phyloP scores from a whole-genome alignment of 1,284 basidiomycete species.

The Ceratorhiza oryzae-sativae region DNA sequence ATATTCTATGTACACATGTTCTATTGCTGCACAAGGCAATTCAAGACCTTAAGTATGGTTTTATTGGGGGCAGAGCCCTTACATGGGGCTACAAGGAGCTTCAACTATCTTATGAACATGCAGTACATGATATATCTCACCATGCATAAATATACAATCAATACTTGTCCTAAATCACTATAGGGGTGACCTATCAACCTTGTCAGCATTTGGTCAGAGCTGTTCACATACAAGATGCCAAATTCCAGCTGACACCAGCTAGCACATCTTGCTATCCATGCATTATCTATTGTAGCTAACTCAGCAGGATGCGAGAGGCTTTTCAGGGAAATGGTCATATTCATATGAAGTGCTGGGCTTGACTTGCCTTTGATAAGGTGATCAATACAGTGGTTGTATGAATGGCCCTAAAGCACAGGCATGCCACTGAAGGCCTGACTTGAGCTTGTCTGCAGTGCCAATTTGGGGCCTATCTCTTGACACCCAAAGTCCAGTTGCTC shows the following conservation, averaged over 20 bases:
- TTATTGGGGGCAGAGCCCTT: too few relatives aligned
- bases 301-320: slow-evolving; percentile 45
- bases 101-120: neutral
- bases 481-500: too few relatives aligned
- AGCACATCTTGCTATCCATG: slow-evolving; percentile 44
- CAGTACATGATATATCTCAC: neutral
- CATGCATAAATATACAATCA: too few relatives aligned
- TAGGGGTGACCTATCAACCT: slow-evolving; percentile 4
- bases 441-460: slow-evolving; percentile 31
- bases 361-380: slow-evolving; percentile 40
- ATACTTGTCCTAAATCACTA: neutral
- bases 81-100: slow-evolving; percentile 15
- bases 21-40: too few relatives aligned
- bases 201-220: slow-evolving; percentile 1
- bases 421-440: slow-evolving; percentile 32
- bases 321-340: slow-evolving; percentile 45
- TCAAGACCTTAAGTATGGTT: too few relatives aligned
- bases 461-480: slow-evolving; percentile 28
- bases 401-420: slow-evolving; percentile 37
- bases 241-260: slow-evolving; percentile 43
- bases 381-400: slow-evolving; percentile 44
- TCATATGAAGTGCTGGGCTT: slow-evolving; percentile 45
- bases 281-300: slow-evolving; percentile 45
- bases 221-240: slow-evolving; percentile 1
- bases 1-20: too few relatives aligned